Evolutionary conservation across 495 filamentous ascomycete species (phyloP), one percentile per base, ranked within the genome.

Genomic region (Aspergillus avenaceus): DNA sequence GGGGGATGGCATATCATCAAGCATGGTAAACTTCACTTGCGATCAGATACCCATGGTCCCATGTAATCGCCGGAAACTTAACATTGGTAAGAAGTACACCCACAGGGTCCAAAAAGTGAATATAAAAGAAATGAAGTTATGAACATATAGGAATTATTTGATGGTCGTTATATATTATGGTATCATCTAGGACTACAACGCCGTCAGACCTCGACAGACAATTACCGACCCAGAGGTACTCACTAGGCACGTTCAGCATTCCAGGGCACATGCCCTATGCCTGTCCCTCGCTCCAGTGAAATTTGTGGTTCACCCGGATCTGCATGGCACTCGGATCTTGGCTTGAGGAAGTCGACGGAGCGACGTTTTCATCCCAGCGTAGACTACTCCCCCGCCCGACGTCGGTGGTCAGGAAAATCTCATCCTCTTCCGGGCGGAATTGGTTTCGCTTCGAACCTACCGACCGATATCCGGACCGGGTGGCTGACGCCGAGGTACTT

Each of bases 401-500:
- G 31, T 53, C 45, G 25, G 50, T 53, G 23, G 50, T 53, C 14
- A 53, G 44, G 19, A 34, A 43, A 14, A 53, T 43, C 44, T 48
- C 50, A 43, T 53, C 50, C 21, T 53, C 50, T 19, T 34, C 50
- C 2, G 50, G 50, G 1, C 50, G 37, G 21, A 53, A 48, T 8
- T 43, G 26, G 25, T 21, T 26, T 37, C 27, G 22, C 23, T 48
- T 47, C 3, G 25, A 14, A 25, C 32, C 19, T 11, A 12, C 37
- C 11, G 36, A n/a, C 19, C 44, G 34, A 34, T 53, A 13, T 12
- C 25, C 44, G 2, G 43, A 53, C 11, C 32, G 50, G 27, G 31
- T 40, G 7, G 42, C 50, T 4, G 49, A 45, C 5, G 41, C 41
- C 1, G 12, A 0, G 1, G 43, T 42, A 47, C 50, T 47, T 2